Percentiles rank a stretch among this genome's conserved stretches.
Conservation (phyloP, 1,139 yeast genomes). For the Protomyces gravidus region DNA sequence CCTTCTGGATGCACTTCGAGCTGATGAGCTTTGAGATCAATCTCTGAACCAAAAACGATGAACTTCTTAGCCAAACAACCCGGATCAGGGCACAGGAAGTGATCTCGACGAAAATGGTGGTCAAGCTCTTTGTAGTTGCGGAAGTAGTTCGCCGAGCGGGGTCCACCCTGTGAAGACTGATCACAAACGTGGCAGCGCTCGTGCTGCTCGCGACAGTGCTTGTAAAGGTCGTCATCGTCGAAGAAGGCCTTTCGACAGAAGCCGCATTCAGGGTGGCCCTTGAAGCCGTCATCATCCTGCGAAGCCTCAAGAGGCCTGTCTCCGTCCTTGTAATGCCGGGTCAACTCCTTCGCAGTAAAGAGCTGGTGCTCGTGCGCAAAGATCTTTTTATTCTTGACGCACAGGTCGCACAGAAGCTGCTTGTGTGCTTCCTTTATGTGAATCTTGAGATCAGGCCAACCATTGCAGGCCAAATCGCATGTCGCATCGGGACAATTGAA, state of each 20-base stretch:
- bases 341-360: slow-evolving; percentile 59
- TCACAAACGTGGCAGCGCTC: slow-evolving; percentile 91
- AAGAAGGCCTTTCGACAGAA: slow-evolving; percentile 73
- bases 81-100: slow-evolving; percentile 74
- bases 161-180: slow-evolving; percentile 50
- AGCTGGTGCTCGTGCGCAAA: slow-evolving; percentile 68
- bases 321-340: slow-evolving; percentile 67
- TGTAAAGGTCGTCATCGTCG: slow-evolving; percentile 78
- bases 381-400: slow-evolving; percentile 69
- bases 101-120: slow-evolving; percentile 66
- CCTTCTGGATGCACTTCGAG: slow-evolving; percentile 68
- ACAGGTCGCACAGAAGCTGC: slow-evolving; percentile 64
- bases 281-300: slow-evolving; percentile 56
- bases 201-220: slow-evolving; percentile 78
- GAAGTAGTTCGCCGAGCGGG: slow-evolving; percentile 68
- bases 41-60: slow-evolving; percentile 82
- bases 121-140: slow-evolving; percentile 68
- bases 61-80: slow-evolving; percentile 84
- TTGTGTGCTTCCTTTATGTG: slow-evolving; percentile 60
- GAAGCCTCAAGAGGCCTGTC: slow-evolving; percentile 37
- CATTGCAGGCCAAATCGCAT: slow-evolving; percentile 47
- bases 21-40: slow-evolving; percentile 86
- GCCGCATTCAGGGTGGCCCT: slow-evolving; percentile 85
- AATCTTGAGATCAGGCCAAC: slow-evolving; percentile 56
- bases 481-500: slow-evolving; percentile 53